These are phyloP conservation scores for Hymenotorrendiella dingleyae DNA, from an alignment of 2,329 filamentous ascomycete species.

Conservation along the genomic window DNA sequence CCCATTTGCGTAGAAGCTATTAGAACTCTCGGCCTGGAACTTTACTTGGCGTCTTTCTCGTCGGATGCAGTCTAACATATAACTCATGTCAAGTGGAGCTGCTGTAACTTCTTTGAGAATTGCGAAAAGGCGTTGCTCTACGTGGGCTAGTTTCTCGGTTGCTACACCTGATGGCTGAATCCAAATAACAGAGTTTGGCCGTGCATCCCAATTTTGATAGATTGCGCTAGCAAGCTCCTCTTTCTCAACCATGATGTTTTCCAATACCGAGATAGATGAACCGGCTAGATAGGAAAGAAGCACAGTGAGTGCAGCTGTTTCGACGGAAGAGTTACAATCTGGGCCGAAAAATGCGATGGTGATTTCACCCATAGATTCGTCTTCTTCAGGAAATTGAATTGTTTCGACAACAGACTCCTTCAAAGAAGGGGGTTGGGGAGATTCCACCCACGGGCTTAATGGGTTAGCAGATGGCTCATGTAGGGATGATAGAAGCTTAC, in stretches of 20 bases:
- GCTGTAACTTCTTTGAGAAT: constrained; percentile 74
- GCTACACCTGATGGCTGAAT: constrained; percentile 82
- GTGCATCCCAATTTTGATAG: constrained; percentile 69
- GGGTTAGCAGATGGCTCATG: constrained; percentile 8
- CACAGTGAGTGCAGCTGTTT: constrained; percentile 69
- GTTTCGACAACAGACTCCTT: constrained; percentile 67
- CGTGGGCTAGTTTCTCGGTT: constrained; percentile 75
- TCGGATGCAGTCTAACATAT: constrained; percentile 81
- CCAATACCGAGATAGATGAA: constrained; percentile 85
- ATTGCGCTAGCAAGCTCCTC: constrained; percentile 88
- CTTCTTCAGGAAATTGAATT: constrained; percentile 91
- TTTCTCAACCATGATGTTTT: constrained; percentile 87
- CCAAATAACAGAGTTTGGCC: constrained; percentile 78
- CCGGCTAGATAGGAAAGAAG: constrained; percentile 83
- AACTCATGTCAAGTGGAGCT: constrained; percentile 81
- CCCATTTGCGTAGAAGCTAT: constrained; percentile 74
- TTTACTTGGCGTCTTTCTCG: constrained; percentile 77
- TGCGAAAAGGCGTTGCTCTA: constrained; percentile 80
- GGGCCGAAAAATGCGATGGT: constrained; percentile 84
- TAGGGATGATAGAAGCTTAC: constrained; percentile 14
- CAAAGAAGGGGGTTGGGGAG: constrained; percentile 67
- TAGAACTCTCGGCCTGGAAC: constrained; percentile 74
- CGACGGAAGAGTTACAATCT: constrained; percentile 63
- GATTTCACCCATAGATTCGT: constrained; percentile 88
- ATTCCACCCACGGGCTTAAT: constrained; percentile 80